These are phyloP conservation scores for Juncus inflexus DNA, from an alignment of 176 grass and related monocot genomes.

Conservation along the genomic window DNA sequence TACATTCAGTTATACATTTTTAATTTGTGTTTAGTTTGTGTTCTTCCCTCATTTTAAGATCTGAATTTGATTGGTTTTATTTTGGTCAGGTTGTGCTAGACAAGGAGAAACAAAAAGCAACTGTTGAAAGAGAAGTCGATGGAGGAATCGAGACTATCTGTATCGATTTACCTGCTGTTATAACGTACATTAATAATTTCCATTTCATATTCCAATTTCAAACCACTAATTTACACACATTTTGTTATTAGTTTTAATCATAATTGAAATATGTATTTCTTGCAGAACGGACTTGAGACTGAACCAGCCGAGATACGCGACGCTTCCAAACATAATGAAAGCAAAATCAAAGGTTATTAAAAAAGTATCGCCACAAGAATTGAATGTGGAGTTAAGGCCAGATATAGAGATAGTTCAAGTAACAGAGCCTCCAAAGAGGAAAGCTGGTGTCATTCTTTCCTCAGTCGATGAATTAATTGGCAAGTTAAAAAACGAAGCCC, in stretches of 20 bases:
- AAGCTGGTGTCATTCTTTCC: slow-evolving; percentile 78
- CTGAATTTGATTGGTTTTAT: slow-evolving; percentile 15
- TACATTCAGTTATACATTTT: neutral
- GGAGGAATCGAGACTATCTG: slow-evolving; percentile 74
- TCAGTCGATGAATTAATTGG: slow-evolving; percentile 74
- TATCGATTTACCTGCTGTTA: slow-evolving; percentile 81
- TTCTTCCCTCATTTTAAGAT: slow-evolving; percentile 1
- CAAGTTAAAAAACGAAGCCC: slow-evolving; percentile 74
- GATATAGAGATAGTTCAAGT: slow-evolving; percentile 78
- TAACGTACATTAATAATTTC: slow-evolving; percentile 51
- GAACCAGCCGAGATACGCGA: slow-evolving; percentile 89
- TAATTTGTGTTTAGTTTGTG: neutral
- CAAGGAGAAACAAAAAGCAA: slow-evolving; percentile 64
- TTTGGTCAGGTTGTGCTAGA: slow-evolving; percentile 66
- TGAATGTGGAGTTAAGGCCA: slow-evolving; percentile 69
- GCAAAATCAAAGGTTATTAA: slow-evolving; percentile 91
- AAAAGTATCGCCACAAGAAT: slow-evolving; percentile 60
- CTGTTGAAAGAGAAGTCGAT: slow-evolving; percentile 73
- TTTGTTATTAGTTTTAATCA: neutral
- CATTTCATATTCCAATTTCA: neutral
- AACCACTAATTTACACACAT: neutral
- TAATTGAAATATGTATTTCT: neutral
- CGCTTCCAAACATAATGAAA: slow-evolving; percentile 98
- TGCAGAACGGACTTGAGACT: slow-evolving; percentile 85
- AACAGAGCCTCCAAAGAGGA: slow-evolving; percentile 76